Evolutionary conservation across 257 asterid species (phyloP), one percentile per base, ranked within the genome.

Genomic region (Oldenlandia corymbosa): DNA sequence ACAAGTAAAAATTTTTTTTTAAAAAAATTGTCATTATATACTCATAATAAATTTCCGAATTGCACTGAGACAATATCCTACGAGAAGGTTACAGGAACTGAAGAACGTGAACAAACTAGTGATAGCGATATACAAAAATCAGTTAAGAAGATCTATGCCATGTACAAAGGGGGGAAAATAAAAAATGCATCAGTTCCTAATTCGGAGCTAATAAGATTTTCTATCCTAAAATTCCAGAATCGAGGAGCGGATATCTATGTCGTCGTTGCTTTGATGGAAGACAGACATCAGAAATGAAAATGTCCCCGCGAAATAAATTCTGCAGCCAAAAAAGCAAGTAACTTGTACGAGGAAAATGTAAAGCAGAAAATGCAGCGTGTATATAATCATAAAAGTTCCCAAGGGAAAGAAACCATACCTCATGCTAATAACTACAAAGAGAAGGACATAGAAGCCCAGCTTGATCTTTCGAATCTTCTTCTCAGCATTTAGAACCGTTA

Each of bases 381-480:
- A 1, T 17, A 14, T 43, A 3, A 6, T 14, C 3, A 39, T 13
- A 36, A 5, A 10, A 41, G 14, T 27, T 56, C 9, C 47, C 20
- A 55, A 16, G 39, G 23, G 42, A n/a, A 54, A 27, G 51, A 31
- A 52, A 28, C 34, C 80, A 52, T 67, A 92, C 99, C 97, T 87
- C 80, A 79, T 72, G 23, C 89, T 71, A 71, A 87, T 78, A 30
- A 87, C 42, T 47, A 79, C 87, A 23, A 89, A 85, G 73, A 92
- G 74, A 58, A 85, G 24, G 28, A 84, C 72, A 65, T 92, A 92
- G 81, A 84, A 89, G n/a, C 76, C 88, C 50, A 92, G 79, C 87
- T 87, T 92, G 66, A 76, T n/a, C 37, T 87, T 54, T 65, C 99
- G 95, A 58, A 69, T 71, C 76, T 78, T 92, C 83, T 87, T 89